A percentile compares a stretch with the other conserved stretches of the same genome.
phyloP scores from a whole-genome alignment of 257 asterid genomes.

The Primulina huaijiensis region DNA sequence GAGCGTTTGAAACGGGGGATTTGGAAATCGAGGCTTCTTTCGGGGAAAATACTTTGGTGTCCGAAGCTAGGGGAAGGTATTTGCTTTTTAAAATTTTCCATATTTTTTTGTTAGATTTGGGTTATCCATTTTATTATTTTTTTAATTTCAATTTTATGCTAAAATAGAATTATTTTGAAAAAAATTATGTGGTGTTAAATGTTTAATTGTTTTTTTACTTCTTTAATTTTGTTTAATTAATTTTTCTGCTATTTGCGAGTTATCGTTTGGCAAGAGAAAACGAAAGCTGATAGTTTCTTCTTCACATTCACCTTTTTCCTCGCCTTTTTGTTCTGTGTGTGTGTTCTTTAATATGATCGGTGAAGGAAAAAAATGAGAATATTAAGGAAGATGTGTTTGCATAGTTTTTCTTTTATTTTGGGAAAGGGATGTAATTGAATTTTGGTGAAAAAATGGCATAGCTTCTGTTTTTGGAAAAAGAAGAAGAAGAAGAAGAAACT shows the following conservation, averaged over 20 bases:
- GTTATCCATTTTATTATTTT: too few species aligned
- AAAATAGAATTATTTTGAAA: too few species aligned
- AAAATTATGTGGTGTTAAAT: too few species aligned
- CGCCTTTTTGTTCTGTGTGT: too few species aligned
- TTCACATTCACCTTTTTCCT: not conserved
- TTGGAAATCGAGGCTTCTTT: constrained; percentile 42
- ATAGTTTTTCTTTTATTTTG: not conserved
- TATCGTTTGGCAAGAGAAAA: too few species aligned
- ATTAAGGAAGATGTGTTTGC: not conserved
- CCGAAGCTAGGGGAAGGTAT: constrained; percentile 45
- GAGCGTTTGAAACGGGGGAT: constrained; percentile 27
- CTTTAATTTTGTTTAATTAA: too few species aligned
- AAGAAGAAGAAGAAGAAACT: not conserved
- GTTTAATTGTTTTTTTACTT: too few species aligned
- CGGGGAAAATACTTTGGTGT: constrained; percentile 47
- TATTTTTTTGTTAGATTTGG: not conserved
- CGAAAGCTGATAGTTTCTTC: too few species aligned
- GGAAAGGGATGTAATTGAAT: not conserved
- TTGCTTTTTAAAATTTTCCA: not conserved
- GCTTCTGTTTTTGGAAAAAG: not conserved
- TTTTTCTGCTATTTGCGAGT: too few species aligned
- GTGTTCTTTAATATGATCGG: too few species aligned
- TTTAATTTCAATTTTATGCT: not conserved
- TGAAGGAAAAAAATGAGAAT: too few species aligned
- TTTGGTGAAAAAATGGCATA: not conserved